Evolutionary conservation across 805 yeast species (phyloP), one percentile per base, ranked within the genome.

Genomic region (Metschnikowia aberdeeniae): DNA sequence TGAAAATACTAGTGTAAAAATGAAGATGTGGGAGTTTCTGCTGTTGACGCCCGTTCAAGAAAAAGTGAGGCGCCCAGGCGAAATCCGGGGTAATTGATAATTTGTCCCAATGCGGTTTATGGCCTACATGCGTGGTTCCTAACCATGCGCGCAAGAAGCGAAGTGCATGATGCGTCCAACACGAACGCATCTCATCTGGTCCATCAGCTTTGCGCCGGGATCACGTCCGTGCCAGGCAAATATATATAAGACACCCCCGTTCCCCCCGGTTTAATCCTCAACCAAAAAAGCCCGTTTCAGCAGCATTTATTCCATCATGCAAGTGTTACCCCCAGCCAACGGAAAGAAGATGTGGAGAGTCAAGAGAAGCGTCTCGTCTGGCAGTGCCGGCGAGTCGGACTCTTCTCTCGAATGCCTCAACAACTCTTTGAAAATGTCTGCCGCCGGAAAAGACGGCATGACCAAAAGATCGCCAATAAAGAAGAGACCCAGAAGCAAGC

Each of bases 341-440:
- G 76, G 76, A 33, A 70, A 64, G 45, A 71, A 70, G 48, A 58
- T 70, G 50, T 71, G 76, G 76, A 66, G 75, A 59, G 73, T 70
- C 36, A 69, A 65, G 54, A 61, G 66, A 48, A 35, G 59, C n/a
- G 52, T 49, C 8, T 48, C 58, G 5, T 42, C 56, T 4, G 43
- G 51, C 24, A 40, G 40, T 32, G 35, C 47, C n/a, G 48, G 52
- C 30, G 53, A 53, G 31, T 35, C 56, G 2, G 54, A 52, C 43
- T 57, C 61, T 35, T 58, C 68, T 11, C 59, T 58, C 43, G 72
- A 68, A 47, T 71, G 76, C 53, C 65, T 70, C 47, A 64, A 70
- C 55, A 71, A 64, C 50, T 68, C 74, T n/a, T 63, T 70, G 46
- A 67, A 58, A 49, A 70, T 71, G 40, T 56, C 71, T 43, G 70